These are phyloP conservation scores for Plenodomus biglobosus DNA, from an alignment of 2,329 filamentous ascomycete species.

Conservation along the genomic window DNA sequence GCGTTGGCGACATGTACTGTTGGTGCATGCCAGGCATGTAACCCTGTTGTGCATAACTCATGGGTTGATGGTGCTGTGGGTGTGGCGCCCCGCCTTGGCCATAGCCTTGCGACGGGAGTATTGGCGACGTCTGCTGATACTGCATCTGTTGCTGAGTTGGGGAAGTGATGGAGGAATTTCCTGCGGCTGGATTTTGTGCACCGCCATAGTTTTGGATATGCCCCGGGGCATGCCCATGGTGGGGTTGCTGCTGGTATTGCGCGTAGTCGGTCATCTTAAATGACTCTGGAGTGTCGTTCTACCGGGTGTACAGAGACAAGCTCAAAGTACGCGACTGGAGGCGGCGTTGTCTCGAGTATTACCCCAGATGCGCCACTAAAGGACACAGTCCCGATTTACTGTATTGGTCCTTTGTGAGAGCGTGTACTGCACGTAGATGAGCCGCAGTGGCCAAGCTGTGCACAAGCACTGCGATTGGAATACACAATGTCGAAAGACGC, in stretches of 20 bases:
- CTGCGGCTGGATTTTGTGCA: conserved; percentile 39
- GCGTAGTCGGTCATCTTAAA: conserved; percentile 52
- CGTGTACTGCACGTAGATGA: conserved; percentile 15
- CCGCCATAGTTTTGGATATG: conserved; percentile 45
- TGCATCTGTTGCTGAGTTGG: conserved; percentile 61
- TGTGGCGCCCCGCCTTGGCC: conserved; percentile 67
- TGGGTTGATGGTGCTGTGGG: conserved; percentile 65
- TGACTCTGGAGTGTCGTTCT: conserved; percentile 10
- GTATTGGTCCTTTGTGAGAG: background rate
- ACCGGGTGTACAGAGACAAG: conserved; percentile 26
- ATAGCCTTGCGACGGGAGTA: conserved; percentile 71
- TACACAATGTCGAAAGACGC: conserved; percentile 16
- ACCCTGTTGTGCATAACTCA: conserved; percentile 80
- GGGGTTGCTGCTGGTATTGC: conserved; percentile 52
- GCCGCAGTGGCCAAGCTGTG: conserved; percentile 16
- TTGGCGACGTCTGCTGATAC: conserved; percentile 72
- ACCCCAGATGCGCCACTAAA: conserved; percentile 39
- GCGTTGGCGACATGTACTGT: conserved; percentile 76
- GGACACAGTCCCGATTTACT: conserved; percentile 24
- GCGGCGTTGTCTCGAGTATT: conserved; percentile 30
- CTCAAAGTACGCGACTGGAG: conserved; percentile 27
- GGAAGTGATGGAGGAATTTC: conserved; percentile 63
- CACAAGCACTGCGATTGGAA: conserved; percentile 32
- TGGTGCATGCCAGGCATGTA: conserved; percentile 73
- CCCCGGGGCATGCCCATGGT: conserved; percentile 48